A percentile compares a stretch with the other conserved stretches of the same genome.
phyloP scores from a whole-genome alignment of 345 rosid species.

The Euphorbia tirucalli region DNA sequence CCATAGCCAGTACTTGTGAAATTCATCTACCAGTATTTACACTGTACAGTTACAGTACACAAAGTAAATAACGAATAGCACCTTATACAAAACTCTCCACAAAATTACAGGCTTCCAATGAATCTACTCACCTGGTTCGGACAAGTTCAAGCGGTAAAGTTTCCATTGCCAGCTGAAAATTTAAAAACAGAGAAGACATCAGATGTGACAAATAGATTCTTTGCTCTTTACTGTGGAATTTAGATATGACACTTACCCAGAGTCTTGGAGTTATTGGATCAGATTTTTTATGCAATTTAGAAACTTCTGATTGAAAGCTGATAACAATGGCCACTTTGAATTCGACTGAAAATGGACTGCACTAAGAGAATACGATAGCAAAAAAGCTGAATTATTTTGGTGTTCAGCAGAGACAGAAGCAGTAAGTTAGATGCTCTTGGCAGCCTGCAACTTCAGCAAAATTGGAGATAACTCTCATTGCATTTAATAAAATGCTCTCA shows the following conservation, averaged over 20 bases:
- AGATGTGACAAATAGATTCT: slow-evolving; percentile 15
- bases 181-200: slow-evolving; percentile 2
- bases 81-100: background rate
- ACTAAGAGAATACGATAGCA: background rate
- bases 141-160: slow-evolving; percentile 80
- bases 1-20: background rate
- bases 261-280: slow-evolving; percentile 88
- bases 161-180: slow-evolving; percentile 71
- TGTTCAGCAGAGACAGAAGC: background rate
- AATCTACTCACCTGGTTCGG: slow-evolving; percentile 48
- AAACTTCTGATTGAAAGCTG: slow-evolving; percentile 61
- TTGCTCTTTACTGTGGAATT: background rate
- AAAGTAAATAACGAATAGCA: background rate
- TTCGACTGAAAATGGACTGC: slow-evolving; percentile 86
- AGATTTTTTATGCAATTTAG: slow-evolving; percentile 59
- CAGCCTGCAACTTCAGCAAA: background rate
- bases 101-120: background rate
- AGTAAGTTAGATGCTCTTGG: background rate
- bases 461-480: too few relatives aligned
- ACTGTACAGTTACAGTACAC: background rate
- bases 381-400: too few relatives aligned
- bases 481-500: background rate
- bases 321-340: slow-evolving; percentile 72
- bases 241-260: slow-evolving; percentile 54
- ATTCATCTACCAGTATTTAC: background rate